Conservation (phyloP, 1,139 yeast genomes). For the Geotrichum bryndzae region DNA sequence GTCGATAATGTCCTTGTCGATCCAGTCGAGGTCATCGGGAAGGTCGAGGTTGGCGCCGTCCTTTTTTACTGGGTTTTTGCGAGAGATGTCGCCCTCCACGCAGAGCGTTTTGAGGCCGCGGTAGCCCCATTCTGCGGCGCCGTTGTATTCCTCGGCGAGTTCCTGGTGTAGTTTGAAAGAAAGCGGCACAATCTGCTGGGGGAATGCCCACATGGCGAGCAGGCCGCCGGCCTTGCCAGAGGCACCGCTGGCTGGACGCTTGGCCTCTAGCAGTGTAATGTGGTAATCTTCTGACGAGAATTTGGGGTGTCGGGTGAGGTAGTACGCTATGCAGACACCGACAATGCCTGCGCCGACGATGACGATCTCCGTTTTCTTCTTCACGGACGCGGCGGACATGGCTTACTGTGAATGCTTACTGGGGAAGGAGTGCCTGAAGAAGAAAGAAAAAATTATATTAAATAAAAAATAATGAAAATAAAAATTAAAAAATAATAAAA, state of each 20-base stretch:
- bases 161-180: slow-evolving; percentile 83
- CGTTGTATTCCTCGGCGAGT: slow-evolving; percentile 69
- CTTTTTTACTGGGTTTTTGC: neutral
- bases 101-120: slow-evolving; percentile 82
- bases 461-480: neutral
- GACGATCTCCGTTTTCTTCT: slow-evolving; percentile 33
- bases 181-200: slow-evolving; percentile 86
- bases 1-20: slow-evolving; percentile 56
- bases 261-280: slow-evolving; percentile 83
- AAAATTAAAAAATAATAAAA: neutral
- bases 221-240: slow-evolving; percentile 97
- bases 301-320: slow-evolving; percentile 72
- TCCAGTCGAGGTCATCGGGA: slow-evolving; percentile 80
- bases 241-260: slow-evolving; percentile 95
- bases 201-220: slow-evolving; percentile 93
- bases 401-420: neutral
- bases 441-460: neutral
- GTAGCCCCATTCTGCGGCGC: slow-evolving; percentile 87
- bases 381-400: slow-evolving; percentile 2
- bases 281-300: slow-evolving; percentile 68
- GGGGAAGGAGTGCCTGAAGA: neutral
- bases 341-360: slow-evolving; percentile 80
- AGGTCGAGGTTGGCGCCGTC: slow-evolving; percentile 30
- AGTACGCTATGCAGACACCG: slow-evolving; percentile 93
- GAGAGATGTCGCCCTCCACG: slow-evolving; percentile 70